Conservation (phyloP, 768 basidiomycete species). For the Infundibulicybe gibba region DNA sequence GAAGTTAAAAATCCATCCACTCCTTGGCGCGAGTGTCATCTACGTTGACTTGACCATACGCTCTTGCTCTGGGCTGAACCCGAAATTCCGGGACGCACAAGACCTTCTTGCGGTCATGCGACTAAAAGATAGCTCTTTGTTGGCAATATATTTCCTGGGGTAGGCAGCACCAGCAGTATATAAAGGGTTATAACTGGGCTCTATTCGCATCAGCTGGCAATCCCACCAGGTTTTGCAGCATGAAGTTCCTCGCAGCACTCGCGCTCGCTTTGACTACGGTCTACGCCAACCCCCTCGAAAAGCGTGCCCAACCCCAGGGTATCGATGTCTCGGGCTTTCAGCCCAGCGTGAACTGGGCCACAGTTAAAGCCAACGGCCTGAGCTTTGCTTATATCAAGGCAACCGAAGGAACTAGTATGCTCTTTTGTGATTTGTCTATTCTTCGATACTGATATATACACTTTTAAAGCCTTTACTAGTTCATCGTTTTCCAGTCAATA, state of each 20-base stretch:
- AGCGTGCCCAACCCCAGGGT: conserved; percentile 40
- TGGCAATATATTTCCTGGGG: no score
- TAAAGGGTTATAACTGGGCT: no score
- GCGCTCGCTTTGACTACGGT: conserved; percentile 1
- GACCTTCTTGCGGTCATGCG: no score
- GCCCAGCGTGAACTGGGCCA: conserved; percentile 44
- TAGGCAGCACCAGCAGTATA: no score
- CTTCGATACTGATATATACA: background rate
- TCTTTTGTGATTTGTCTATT: background rate
- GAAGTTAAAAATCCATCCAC: no score
- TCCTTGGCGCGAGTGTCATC: no score
- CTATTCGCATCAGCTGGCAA: background rate
- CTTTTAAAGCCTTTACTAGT: conserved; percentile 29
- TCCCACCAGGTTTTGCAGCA: background rate
- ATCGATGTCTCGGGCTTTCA: conserved; percentile 57
- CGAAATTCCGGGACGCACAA: no score
- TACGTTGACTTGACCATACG: no score
- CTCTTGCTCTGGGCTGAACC: no score
- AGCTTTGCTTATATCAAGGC: conserved; percentile 65
- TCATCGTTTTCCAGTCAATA: conserved; percentile 49
- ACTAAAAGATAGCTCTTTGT: no score
- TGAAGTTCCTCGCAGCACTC: conserved; percentile 1
- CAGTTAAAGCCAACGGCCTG: conserved; percentile 47
- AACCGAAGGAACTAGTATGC: conserved; percentile 38
- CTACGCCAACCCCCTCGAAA: conserved; percentile 5